Percentiles rank a stretch among this genome's conserved stretches.
Evolutionary conservation across 2,329 filamentous ascomycete species (phyloP).

Genomic region (Stemphylium lycopersici): DNA sequence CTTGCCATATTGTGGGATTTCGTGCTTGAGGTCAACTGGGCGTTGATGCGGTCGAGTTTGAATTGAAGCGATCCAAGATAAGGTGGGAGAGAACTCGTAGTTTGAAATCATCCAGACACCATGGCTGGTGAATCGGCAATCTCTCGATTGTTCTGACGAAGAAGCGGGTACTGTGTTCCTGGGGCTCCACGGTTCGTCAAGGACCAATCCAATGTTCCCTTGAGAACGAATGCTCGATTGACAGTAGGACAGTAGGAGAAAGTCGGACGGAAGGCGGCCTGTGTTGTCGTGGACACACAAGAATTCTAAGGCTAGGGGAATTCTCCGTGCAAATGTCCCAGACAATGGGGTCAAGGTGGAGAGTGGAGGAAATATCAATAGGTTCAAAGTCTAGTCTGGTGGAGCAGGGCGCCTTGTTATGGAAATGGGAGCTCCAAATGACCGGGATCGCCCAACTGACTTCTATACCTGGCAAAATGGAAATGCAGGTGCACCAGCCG

Average conservation of each 20-base stretch:
- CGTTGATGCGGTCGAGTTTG: not conserved
- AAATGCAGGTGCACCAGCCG: conserved; percentile 21
- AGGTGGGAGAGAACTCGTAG: conserved; percentile 8
- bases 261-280: conserved; percentile 1
- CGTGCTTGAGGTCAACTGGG: conserved; percentile 12
- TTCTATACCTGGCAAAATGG: conserved; percentile 22
- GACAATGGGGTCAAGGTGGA: conserved; percentile 7
- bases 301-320: conserved; percentile 8
- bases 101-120: conserved; percentile 23
- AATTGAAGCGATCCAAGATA: not conserved
- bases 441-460: conserved; percentile 21
- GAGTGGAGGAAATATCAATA: conserved; percentile 12
- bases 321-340: conserved; percentile 8
- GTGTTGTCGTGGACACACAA: conserved; percentile 6
- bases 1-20: conserved; percentile 12
- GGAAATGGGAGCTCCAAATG: conserved; percentile 12
- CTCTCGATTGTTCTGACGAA: conserved; percentile 2
- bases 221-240: not conserved
- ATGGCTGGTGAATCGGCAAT: conserved; percentile 18
- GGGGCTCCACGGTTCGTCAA: not conserved
- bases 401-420: conserved; percentile 5
- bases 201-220: too few species aligned
- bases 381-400: conserved; percentile 2
- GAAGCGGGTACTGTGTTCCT: conserved; percentile 7
- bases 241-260: conserved; percentile 1